phyloP scores from a whole-genome alignment of 352 stramenopile genomes.

The Phytopythium boreale region DNA sequence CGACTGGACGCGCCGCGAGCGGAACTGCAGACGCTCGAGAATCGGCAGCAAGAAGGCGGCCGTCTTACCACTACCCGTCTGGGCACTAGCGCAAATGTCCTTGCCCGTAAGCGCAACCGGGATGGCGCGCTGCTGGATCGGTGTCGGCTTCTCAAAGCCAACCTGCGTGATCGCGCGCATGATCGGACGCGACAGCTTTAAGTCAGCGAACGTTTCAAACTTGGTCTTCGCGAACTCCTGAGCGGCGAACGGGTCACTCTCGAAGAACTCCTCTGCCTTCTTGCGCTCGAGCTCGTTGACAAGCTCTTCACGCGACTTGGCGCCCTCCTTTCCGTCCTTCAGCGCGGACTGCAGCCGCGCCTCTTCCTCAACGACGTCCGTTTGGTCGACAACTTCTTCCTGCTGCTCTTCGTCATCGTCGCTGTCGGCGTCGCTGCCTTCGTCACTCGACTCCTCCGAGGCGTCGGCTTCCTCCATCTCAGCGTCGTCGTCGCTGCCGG shows the following conservation, averaged over 20 bases:
- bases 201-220: conserved; percentile 93
- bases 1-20: conserved; percentile 76
- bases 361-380: conserved; percentile 79
- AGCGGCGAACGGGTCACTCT: conserved; percentile 71
- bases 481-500: conserved; percentile 13
- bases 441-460: conserved; percentile 9
- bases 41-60: conserved; percentile 98
- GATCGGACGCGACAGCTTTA: conserved; percentile 96
- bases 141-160: conserved; percentile 96
- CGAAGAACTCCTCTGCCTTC: conserved; percentile 82
- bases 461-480: conserved; percentile 14
- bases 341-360: conserved; percentile 62
- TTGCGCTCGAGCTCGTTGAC: conserved; percentile 77
- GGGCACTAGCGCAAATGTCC: conserved; percentile 97
- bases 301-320: conserved; percentile 51
- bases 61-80: conserved; percentile 98
- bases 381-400: conserved; percentile 46
- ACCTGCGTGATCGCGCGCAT: conserved; percentile 95
- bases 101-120: conserved; percentile 93
- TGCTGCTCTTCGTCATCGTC: conserved; percentile 29
- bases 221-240: conserved; percentile 79
- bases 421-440: conserved; percentile 26
- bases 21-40: conserved; percentile 96
- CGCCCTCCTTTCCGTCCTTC: conserved; percentile 49
- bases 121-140: conserved; percentile 93